A percentile compares a stretch with the other conserved stretches of the same genome.
Evolutionary conservation across 345 rosid species (phyloP).

Genomic region (Psidium friedrichsthalianum): DNA sequence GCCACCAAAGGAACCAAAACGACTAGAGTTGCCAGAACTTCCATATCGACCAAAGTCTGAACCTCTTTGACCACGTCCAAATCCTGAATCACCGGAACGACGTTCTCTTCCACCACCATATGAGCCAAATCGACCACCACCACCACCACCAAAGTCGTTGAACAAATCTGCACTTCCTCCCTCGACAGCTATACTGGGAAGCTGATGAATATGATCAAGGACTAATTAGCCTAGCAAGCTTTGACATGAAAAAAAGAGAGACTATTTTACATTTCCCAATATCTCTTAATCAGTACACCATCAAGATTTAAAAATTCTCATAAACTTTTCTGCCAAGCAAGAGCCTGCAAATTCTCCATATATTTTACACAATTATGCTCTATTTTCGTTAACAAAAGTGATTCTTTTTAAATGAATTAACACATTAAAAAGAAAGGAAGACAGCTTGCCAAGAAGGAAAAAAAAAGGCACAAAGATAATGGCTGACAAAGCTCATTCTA

Average conservation of each 20-base stretch:
- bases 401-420: not conserved
- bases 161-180: conserved; percentile 35
- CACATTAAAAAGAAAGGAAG: not conserved
- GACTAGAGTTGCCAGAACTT: conserved; percentile 13
- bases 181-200: conserved; percentile 53
- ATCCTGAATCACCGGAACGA: conserved; percentile 27
- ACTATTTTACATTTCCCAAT: not conserved
- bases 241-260: not conserved
- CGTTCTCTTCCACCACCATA: conserved; percentile 43
- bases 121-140: conserved; percentile 23
- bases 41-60: conserved; percentile 23
- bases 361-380: not conserved
- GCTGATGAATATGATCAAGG: conserved; percentile 30
- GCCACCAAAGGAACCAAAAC: conserved; percentile 29
- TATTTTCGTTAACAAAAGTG: not conserved
- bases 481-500: not conserved
- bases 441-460: not conserved
- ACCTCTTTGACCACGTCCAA: conserved; percentile 30
- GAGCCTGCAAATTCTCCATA: not conserved
- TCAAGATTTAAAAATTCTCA: not conserved
- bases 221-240: not conserved
- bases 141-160: conserved; percentile 26
- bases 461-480: not conserved
- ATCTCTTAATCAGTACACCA: not conserved
- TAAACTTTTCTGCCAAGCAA: not conserved